Evolutionary conservation across 352 stramenopile genomes (phyloP), one percentile per base, ranked within the genome.

Genomic region (Pythium chondricola): DNA sequence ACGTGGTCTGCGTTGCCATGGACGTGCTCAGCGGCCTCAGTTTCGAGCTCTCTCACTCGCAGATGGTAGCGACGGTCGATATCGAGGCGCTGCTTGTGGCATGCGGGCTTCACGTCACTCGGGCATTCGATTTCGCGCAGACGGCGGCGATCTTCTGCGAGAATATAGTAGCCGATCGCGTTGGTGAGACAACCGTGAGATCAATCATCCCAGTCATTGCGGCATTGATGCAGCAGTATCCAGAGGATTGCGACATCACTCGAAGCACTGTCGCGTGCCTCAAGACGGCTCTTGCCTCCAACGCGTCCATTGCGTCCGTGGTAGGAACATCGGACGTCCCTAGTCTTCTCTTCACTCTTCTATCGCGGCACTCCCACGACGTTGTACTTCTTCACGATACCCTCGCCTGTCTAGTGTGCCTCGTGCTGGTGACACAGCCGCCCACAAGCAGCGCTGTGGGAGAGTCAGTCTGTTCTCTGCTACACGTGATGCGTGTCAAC

Each of bases 181-280:
- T n/a, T n/a, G n/a, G n/a, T n/a, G n/a, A n/a, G 25, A 22, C 18
- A 13, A n/a, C 48, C 7, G 22, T 64, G 24, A n/a, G n/a, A n/a
- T n/a, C n/a, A n/a, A n/a, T n/a, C n/a, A n/a, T 10, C 54, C 2
- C 20, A 48, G 24, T 25, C 58, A 9, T 9, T 55, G 16, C 36
- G 8, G 25, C 36, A 16, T 32, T 64, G 16, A 39, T 64, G 42
- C 18, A 43, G 6, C 25, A 52, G 7, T 37, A 58, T n/a, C 33
- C 51, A 14, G 48, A 64, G 17, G 56, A 64, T 22, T 46, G 44
- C 21, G 56, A 58, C 27, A 42, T 64, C n/a, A 55, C 45, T 8
- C 48, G 51, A 11, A 58, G 49, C 33, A 50, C 36, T n/a, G 45
- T 55, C 21, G 29, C 27, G 17, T 46, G 40, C 14, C 49, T 64